Evolutionary conservation across 495 filamentous ascomycete species (phyloP).

Genomic region (Pseudomonodictys pantanalensis): DNA sequence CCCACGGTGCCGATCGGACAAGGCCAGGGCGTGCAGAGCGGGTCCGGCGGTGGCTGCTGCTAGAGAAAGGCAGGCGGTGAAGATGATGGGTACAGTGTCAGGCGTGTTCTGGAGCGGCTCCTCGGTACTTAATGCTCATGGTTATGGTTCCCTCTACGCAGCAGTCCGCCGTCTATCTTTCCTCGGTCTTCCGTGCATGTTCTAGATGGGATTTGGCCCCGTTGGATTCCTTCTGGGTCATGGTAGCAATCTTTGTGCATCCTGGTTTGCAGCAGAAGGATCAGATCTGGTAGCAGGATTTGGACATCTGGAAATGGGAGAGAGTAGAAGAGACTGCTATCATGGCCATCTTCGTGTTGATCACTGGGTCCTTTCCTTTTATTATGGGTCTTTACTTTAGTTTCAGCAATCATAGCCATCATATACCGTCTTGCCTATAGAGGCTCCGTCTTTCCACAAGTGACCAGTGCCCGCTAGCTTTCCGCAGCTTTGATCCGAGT

Average conservation of each 20-base stretch:
- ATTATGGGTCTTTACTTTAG: constrained; percentile 5
- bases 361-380: not conserved
- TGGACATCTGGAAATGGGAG: constrained; percentile 1
- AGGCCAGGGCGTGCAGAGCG: constrained; percentile 90
- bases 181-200: constrained; percentile 30
- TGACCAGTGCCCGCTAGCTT: too few species aligned
- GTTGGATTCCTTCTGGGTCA: constrained; percentile 30
- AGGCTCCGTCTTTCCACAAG: too few species aligned
- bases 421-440: not conserved
- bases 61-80: constrained; percentile 50
- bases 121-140: constrained; percentile 31
- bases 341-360: constrained; percentile 10
- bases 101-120: constrained; percentile 26
- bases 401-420: constrained; percentile 1
- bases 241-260: constrained; percentile 4
- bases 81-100: constrained; percentile 28
- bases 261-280: not conserved
- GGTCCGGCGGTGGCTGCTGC: constrained; percentile 89
- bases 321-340: not conserved
- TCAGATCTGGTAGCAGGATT: not conserved
- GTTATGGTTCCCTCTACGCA: constrained; percentile 25
- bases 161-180: constrained; percentile 22
- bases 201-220: constrained; percentile 27
- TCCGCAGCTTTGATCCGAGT: too few species aligned
- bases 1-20: constrained; percentile 91